phyloP scores from a whole-genome alignment of 768 basidiomycete genomes.

The Boletus huronensis region DNA sequence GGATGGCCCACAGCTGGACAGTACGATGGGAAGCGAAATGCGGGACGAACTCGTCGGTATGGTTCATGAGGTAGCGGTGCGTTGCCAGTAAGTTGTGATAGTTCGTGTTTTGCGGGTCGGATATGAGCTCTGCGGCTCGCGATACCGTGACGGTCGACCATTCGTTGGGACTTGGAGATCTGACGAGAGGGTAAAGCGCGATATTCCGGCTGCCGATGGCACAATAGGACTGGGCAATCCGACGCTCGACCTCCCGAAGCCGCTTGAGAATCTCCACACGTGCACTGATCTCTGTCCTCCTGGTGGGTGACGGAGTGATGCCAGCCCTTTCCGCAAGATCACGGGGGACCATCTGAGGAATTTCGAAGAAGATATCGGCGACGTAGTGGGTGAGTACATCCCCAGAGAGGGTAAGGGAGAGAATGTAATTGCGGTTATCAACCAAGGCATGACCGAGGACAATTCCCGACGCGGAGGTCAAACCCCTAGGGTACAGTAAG shows the following conservation, averaged over 20 bases:
- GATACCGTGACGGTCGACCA: slow-evolving; percentile 57
- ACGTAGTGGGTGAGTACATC: slow-evolving; percentile 48
- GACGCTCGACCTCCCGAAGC: slow-evolving; percentile 51
- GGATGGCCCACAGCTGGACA: slow-evolving; percentile 55
- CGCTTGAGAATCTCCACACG: slow-evolving; percentile 60
- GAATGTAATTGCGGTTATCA: slow-evolving; percentile 27
- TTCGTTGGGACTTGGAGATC: slow-evolving; percentile 41
- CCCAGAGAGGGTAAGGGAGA: slow-evolving; percentile 40
- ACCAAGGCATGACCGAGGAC: slow-evolving; percentile 30
- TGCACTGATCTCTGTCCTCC: slow-evolving; percentile 45
- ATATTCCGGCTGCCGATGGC: slow-evolving; percentile 29
- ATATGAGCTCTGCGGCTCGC: slow-evolving; percentile 48
- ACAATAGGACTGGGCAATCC: slow-evolving; percentile 43
- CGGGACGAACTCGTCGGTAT: slow-evolving; percentile 51
- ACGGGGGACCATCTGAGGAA: slow-evolving; percentile 52
- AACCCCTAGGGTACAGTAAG: slow-evolving; percentile 19
- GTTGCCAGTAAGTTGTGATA: slow-evolving; percentile 44
- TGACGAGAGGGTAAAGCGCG: slow-evolving; percentile 43
- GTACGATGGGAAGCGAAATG: slow-evolving; percentile 42
- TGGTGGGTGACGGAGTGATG: slow-evolving; percentile 21
- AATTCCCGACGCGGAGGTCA: slow-evolving; percentile 24
- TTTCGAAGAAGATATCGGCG: slow-evolving; percentile 55
- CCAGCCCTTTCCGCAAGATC: slow-evolving; percentile 53
- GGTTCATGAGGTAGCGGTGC: slow-evolving; percentile 64
- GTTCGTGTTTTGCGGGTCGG: slow-evolving; percentile 22